Base-by-base conservation (phyloP, 257 asterid genomes). In the Nicotiana undulata region DNA sequence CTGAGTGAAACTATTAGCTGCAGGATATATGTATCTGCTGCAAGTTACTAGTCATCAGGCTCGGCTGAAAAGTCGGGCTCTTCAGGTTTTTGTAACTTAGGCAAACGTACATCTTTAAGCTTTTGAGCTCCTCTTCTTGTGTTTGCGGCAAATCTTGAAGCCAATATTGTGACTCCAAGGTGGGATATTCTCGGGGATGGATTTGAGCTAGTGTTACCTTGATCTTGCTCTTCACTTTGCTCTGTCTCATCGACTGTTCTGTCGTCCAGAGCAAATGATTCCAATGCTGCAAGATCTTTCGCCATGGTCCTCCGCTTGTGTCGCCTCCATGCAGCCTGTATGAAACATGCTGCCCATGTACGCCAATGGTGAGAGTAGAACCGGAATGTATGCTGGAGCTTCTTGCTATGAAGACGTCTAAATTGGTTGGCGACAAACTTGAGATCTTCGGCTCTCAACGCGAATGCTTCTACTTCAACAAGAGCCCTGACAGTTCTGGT, bases 331-430 rank as follows among this genome's bases (percentile, higher is more conserved):
- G 97, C 98, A 3, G 96, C 98, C 82, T 94, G 98, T 49, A 94
- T 84, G 77, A 92, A 93, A 86, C 98, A 93, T 1, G 98, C 94
- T 6, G 98, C 98, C 98, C 98, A 94, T 4, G 98, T 91, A 83
- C 98, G 85, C 98, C 98, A 94, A 66, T 94, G 98, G 85, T 93
- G 95, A 49, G 98, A 94, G 77, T 94, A 93, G 86, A 89, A 94
- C 75, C 98, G 89, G 87, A 94, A 94, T 0, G 98, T 91, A 82
- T 94, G 98, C 89, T 94, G 98, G 87, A 94, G 76, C 84, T 91
- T 93, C 89, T 92, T 94, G 92, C 98, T 94, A 85, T 94, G 98
- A 58, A 94, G 98, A 80, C 98, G 88, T 84, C 98, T 86, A 74
- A 94, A 94, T 44, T 94, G 98, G 83, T 93, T 94, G 1, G 98